phyloP scores from a whole-genome alignment of 129 eudicot genomes.

The Centrapalus pauciflorus region DNA sequence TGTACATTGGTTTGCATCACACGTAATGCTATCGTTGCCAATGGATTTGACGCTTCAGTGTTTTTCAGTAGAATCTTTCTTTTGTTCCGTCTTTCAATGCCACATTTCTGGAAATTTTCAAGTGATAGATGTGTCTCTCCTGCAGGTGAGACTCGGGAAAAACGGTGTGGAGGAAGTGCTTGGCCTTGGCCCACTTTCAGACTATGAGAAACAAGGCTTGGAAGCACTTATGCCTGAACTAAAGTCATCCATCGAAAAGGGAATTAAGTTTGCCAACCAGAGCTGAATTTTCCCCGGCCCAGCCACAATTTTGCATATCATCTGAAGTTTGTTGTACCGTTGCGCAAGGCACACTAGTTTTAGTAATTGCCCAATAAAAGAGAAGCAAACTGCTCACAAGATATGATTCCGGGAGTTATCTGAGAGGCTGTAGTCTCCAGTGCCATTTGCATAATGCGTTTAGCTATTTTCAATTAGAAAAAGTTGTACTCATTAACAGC shows the following conservation, averaged over 20 bases:
- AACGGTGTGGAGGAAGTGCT: conserved; percentile 84
- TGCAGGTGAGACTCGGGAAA: conserved; percentile 85
- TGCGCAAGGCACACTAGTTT: background rate
- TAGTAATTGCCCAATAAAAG: background rate
- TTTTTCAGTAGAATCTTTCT: no score
- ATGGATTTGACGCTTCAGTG: no score
- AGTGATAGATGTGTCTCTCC: background rate
- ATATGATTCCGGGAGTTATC: no score
- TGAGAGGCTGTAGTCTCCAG: no score
- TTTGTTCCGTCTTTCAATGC: no score
- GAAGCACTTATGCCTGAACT: conserved; percentile 61
- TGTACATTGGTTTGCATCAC: no score
- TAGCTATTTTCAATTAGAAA: no score
- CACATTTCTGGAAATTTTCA: background rate
- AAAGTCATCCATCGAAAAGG: conserved; percentile 61
- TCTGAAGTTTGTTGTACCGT: background rate
- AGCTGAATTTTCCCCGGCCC: conserved; percentile 15
- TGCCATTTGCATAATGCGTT: no score
- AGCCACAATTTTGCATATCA: conserved; percentile 24
- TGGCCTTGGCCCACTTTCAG: conserved; percentile 59
- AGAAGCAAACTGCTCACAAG: background rate
- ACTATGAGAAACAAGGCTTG: conserved; percentile 67
- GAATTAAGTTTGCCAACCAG: conserved; percentile 53
- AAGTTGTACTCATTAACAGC: no score
- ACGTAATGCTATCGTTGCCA: no score